phyloP scores from a whole-genome alignment of 1,284 basidiomycete species.

The Sporisorium graminicola region DNA sequence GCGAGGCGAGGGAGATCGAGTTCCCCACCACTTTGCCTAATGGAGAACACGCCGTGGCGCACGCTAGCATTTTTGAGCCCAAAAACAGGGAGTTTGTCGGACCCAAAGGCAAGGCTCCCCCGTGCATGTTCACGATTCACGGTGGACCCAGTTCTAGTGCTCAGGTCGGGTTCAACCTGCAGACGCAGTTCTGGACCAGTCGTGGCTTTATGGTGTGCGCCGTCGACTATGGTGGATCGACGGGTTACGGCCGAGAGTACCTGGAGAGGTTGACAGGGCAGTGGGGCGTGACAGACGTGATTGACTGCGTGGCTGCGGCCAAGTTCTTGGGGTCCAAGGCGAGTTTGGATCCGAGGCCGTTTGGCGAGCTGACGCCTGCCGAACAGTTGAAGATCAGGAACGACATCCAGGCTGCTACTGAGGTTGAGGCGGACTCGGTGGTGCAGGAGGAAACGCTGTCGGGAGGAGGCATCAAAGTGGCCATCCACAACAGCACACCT shows the following conservation, averaged over 20 bases:
- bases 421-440: neutral
- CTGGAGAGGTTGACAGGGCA: conserved; percentile 74
- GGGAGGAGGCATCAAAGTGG: conserved; percentile 37
- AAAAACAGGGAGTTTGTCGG: conserved; percentile 75
- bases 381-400: conserved; percentile 26
- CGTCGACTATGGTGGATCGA: conserved; percentile 80
- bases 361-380: conserved; percentile 15
- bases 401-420: conserved; percentile 1
- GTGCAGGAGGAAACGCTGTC: conserved; percentile 11
- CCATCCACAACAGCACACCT: conserved; percentile 20
- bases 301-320: conserved; percentile 76
- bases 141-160: conserved; percentile 77
- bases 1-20: conserved; percentile 43
- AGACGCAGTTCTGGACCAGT: conserved; percentile 73
- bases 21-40: conserved; percentile 58
- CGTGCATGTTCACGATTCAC: conserved; percentile 77
- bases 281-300: conserved; percentile 80
- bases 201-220: conserved; percentile 73
- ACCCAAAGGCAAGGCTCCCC: conserved; percentile 75
- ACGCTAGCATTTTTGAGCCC: conserved; percentile 77
- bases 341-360: conserved; percentile 13
- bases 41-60: conserved; percentile 46
- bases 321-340: conserved; percentile 71
- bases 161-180: conserved; percentile 71
- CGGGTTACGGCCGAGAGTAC: conserved; percentile 73